Conservation (phyloP, 2,329 filamentous ascomycete genomes). For the Ophiocordyceps robertsii region DNA sequence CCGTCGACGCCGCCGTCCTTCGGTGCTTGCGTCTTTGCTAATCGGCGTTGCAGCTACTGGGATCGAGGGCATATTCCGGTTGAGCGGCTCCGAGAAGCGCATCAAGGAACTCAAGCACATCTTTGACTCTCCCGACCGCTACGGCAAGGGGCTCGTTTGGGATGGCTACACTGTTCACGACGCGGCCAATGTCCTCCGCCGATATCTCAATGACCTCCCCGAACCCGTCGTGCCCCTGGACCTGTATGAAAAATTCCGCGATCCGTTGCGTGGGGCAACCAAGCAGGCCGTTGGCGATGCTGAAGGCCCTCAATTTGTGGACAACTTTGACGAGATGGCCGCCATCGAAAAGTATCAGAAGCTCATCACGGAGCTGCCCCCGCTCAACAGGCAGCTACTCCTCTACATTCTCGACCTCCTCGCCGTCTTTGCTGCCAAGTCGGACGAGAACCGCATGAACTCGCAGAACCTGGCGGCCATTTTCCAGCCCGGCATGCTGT, state of each 20-base stretch:
- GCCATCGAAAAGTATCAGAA: conserved; percentile 78
- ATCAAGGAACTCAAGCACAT: conserved; percentile 91
- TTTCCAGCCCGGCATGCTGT: conserved; percentile 92
- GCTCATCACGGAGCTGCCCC: conserved; percentile 84
- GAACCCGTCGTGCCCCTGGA: conserved; percentile 93
- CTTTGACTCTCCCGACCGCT: conserved; percentile 90
- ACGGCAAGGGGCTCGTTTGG: conserved; percentile 95
- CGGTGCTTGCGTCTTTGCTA: neutral
- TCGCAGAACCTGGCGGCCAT: conserved; percentile 90
- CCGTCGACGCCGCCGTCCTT: neutral
- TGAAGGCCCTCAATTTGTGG: conserved; percentile 56
- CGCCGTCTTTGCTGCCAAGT: conserved; percentile 93
- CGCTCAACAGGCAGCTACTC: conserved; percentile 82
- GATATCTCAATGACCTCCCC: conserved; percentile 91
- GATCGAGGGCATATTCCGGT: conserved; percentile 89
- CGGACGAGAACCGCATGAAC: conserved; percentile 93
- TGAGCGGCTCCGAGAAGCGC: conserved; percentile 91
- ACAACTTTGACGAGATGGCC: conserved; percentile 45
- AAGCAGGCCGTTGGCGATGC: conserved; percentile 60
- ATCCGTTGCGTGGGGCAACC: conserved; percentile 60
- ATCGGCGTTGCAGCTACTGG: conserved; percentile 56
- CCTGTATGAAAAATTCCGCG: conserved; percentile 82
- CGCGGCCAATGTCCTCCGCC: conserved; percentile 86
- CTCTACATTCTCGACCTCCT: conserved; percentile 93
- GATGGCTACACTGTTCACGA: conserved; percentile 96